Base-by-base conservation (phyloP, 768 basidiomycete genomes). In the Pulveroboletus ravenelii region DNA sequence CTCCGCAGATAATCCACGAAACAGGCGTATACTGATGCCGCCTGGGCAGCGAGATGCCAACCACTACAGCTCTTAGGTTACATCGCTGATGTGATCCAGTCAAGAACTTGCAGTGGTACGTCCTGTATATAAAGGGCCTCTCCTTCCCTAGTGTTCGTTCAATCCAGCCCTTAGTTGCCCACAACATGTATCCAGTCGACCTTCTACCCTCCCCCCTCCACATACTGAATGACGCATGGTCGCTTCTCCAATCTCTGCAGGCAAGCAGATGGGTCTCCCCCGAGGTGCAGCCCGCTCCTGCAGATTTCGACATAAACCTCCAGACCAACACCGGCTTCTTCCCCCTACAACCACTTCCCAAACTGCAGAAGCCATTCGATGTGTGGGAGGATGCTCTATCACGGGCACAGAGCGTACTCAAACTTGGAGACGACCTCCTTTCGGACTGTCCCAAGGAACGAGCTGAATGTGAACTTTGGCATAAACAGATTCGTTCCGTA, bases 311-410 rank as follows among this genome's bases (percentile, higher is more conserved):
- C 57, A 66, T 85, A 15, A 61, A 71, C 47, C 62, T 69, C 47
- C 53, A 71, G 29, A 60, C 59, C 14, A 57, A 82, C 56, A 85
- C 89, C 0, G 95, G 95, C 0, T 98, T 97, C 72, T 80, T 97
- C 58, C 95, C 94, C 1, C 67, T 78, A 3, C 67, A 72, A 34
- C 83, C 82, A 1, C 75, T 89, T 7, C 75, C 79, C 2, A 75
- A 69, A 25, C 73, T 95, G 23, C 72, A 75, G 5, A 63, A 62
- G 9, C 65, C 69, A 29, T 94, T 78, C 61, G 67, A 65, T 12
- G 63, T 79, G 5, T 98, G 91, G 93, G 92, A 94, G 68, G 55
- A 70, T 31, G 84, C 80, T 29, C 75, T 86, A 27, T 68, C 61
- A 13, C 74, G 74, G 18, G 88, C 85, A 23, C 74, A 68, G 59